These are phyloP conservation scores for Graphilbum fragrans DNA, from an alignment of 2,329 filamentous ascomycete genomes.

Conservation along the genomic window DNA sequence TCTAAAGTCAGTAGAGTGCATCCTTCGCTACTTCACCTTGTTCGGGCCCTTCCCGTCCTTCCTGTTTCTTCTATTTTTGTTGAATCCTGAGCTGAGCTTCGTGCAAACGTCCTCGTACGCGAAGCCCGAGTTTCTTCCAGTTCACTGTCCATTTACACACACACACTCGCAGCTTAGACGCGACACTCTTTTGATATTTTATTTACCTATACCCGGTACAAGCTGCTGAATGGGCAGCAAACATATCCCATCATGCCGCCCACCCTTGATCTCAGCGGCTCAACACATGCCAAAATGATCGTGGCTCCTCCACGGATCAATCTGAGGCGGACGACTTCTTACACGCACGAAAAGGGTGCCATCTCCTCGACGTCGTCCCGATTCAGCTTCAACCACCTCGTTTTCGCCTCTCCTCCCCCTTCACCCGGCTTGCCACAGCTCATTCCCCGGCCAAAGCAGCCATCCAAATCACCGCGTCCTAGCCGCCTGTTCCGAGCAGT, in stretches of 20 bases:
- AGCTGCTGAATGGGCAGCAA: too few species aligned
- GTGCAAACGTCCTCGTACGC: too few species aligned
- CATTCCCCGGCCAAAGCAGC: conserved; percentile 49
- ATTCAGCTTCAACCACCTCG: conserved; percentile 55
- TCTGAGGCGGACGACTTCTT: conserved; percentile 45
- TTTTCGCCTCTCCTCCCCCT: conserved; percentile 54
- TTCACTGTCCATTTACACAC: too few species aligned
- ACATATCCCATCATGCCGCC: conserved; percentile 26
- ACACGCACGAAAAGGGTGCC: conserved; percentile 39
- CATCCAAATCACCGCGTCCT: conserved; percentile 41
- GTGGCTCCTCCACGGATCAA: conserved; percentile 44
- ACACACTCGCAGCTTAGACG: too few species aligned
- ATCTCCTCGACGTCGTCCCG: conserved; percentile 49
- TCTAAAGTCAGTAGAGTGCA: too few species aligned
- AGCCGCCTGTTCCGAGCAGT: conserved; percentile 44
- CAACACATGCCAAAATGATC: conserved; percentile 35
- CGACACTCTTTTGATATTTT: too few species aligned
- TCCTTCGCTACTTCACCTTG: too few species aligned
- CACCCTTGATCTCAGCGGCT: conserved; percentile 30
- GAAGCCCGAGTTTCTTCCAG: too few species aligned
- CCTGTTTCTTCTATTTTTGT: too few species aligned
- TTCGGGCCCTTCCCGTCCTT: too few species aligned
- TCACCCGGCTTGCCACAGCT: conserved; percentile 61
- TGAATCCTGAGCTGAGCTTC: too few species aligned
- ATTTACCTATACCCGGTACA: too few species aligned